Evolutionary conservation across 2,329 filamentous ascomycete species (phyloP).

Genomic region (Mycosphaerella sp.): DNA sequence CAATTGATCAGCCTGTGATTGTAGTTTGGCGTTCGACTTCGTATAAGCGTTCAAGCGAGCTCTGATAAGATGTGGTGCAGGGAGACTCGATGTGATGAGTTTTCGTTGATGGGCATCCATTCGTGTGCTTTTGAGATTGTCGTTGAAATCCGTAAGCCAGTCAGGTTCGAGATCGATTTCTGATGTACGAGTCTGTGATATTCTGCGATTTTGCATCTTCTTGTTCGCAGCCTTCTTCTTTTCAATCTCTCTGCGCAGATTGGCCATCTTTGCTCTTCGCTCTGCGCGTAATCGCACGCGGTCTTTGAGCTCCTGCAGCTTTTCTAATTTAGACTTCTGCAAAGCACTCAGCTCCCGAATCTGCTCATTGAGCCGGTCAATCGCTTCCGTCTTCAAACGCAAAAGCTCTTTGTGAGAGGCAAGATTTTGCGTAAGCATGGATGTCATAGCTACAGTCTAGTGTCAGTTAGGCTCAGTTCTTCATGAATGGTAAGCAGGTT

Average conservation of each 20-base stretch:
- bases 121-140: constrained; percentile 9
- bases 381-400: constrained; percentile 72
- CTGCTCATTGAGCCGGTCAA: constrained; percentile 74
- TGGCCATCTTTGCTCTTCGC: constrained; percentile 64
- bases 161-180: constrained; percentile 27
- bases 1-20: constrained; percentile 62
- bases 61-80: constrained; percentile 43
- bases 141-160: constrained; percentile 35
- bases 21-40: constrained; percentile 64
- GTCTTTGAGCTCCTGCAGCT: constrained; percentile 63
- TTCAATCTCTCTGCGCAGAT: constrained; percentile 66
- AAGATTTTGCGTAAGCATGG: constrained; percentile 72
- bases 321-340: constrained; percentile 69
- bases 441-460: constrained; percentile 61
- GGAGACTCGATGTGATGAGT: constrained; percentile 25
- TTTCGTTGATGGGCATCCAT: constrained; percentile 19
- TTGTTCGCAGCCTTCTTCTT: constrained; percentile 17
- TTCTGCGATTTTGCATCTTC: constrained; percentile 45
- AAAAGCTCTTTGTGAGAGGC: constrained; percentile 74
- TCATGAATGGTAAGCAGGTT: constrained; percentile 2
- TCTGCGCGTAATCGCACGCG: constrained; percentile 59
- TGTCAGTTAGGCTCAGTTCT: constrained; percentile 17
- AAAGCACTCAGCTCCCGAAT: constrained; percentile 75
- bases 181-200: constrained; percentile 22
- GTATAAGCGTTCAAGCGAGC: constrained; percentile 68